Conservation (phyloP, 2,329 filamentous ascomycete species). For the Trichophyton verrucosum region DNA sequence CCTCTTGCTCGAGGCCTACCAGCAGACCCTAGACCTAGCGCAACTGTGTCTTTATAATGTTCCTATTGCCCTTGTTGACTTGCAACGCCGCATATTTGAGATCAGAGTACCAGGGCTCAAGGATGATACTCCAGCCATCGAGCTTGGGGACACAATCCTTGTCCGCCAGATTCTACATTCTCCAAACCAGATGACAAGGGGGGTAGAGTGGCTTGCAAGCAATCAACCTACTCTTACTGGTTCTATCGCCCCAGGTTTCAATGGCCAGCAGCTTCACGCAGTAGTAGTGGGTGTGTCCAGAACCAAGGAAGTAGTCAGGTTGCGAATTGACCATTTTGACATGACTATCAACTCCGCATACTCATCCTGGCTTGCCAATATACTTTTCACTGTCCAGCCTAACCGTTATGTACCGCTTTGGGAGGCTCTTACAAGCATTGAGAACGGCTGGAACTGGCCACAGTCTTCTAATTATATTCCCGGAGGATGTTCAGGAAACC, state of each 20-base stretch:
- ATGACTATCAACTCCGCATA: not conserved
- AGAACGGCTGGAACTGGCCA: constrained; percentile 38
- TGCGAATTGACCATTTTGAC: constrained; percentile 15
- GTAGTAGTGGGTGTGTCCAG: constrained; percentile 16
- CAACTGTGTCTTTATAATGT: constrained; percentile 15
- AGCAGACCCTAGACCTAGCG: constrained; percentile 13
- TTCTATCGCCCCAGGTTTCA: constrained; percentile 17
- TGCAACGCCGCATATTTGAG: constrained; percentile 13
- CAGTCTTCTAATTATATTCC: constrained; percentile 36
- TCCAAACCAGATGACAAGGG: constrained; percentile 12
- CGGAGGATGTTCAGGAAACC: constrained; percentile 23
- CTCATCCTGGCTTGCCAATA: constrained; percentile 14
- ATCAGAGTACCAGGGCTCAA: constrained; percentile 18
- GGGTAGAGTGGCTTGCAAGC: constrained; percentile 13
- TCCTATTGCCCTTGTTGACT: constrained; percentile 8
- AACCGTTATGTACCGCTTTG: constrained; percentile 14
- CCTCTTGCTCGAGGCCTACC: constrained; percentile 16
- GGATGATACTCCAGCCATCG: constrained; percentile 17
- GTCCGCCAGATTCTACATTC: constrained; percentile 18
- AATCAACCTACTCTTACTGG: constrained; percentile 13
- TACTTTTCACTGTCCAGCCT: constrained; percentile 15
- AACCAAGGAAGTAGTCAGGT: constrained; percentile 14
- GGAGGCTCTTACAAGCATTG: constrained; percentile 14
- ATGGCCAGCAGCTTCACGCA: constrained; percentile 17
- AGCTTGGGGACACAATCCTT: constrained; percentile 17